Conservation (phyloP, 2,329 filamentous ascomycete genomes). For the Coniella vitis region DNA sequence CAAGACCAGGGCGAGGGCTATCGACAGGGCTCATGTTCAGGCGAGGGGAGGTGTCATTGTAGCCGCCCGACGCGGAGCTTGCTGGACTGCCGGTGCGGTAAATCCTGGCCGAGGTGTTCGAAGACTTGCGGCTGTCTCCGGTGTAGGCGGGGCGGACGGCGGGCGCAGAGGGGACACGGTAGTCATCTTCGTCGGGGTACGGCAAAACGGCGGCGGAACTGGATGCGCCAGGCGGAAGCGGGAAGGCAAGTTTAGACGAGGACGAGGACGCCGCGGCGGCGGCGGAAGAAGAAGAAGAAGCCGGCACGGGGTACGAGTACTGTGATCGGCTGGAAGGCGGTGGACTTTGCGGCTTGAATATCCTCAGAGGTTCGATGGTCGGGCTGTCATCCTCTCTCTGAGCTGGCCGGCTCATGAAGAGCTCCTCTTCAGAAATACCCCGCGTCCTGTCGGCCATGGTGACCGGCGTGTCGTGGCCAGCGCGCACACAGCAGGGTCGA, state of each 20-base stretch:
- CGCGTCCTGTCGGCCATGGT: conserved; percentile 46
- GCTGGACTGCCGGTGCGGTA: conserved; percentile 27
- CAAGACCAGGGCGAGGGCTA: conserved; percentile 58
- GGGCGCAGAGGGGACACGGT: conserved; percentile 31
- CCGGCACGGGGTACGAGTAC: conserved; percentile 40
- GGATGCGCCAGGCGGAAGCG: conserved; percentile 60
- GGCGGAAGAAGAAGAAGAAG: too few species aligned
- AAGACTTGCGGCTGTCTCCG: conserved; percentile 31
- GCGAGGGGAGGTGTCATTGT: conserved; percentile 46
- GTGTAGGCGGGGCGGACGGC: conserved; percentile 35
- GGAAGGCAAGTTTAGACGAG: conserved; percentile 50
- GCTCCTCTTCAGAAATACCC: conserved; percentile 70
- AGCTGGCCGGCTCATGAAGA: conserved; percentile 64
- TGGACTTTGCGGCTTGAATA: conserved; percentile 70
- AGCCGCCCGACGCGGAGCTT: conserved; percentile 30
- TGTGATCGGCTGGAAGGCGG: conserved; percentile 45
- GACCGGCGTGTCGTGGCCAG: conserved; percentile 15
- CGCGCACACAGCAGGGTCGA: conserved; percentile 1
- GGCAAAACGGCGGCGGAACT: conserved; percentile 62
- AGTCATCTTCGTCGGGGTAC: conserved; percentile 66
- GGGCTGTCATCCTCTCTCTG: conserved; percentile 57
- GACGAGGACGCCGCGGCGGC: conserved; percentile 35
- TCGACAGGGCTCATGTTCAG: conserved; percentile 50
- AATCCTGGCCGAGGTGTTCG: conserved; percentile 25
- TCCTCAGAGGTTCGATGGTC: conserved; percentile 75